Evolutionary conservation across 805 yeast genomes (phyloP), one percentile per base, ranked within the genome.

Genomic region (Torulaspora franciscae): DNA sequence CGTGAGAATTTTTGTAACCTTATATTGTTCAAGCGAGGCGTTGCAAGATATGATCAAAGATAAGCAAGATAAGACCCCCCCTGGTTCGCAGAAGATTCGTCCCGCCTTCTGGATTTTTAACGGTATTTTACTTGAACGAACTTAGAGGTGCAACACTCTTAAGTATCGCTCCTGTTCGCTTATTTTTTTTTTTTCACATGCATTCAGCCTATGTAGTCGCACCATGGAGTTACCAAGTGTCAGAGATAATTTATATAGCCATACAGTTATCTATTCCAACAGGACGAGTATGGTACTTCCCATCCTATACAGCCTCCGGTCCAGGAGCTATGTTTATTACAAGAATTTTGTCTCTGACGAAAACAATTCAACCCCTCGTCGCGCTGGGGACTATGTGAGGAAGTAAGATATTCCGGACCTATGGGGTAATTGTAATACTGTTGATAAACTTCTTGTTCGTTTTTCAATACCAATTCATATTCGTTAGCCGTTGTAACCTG

Each of bases 371-470:
- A 19, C 11, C 30, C 32, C 7, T 34, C 39, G 2, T 41, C 42
- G 14, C 25, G 32, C 14, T 33, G 30, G 14, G 43, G 43, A 17
- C 46, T 42, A 17, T 44, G 46, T n/a, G 44, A 43, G 11, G 37
- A 14, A 11, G 46, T 33, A 24, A 48, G 35, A 28, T 48, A 48
- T 13, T 48, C 51, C 6, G 47, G 42, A 3, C 48, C 48, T 27
- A 48, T 23, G 14, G 51, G 51, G 15, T 44, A 43, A 24, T 43
- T 29, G 28, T 48, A 48, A 19, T 48, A 48, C 13, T 39, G 40
- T 7, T 45, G 48, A 22, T 48, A 48, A 24, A 44, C 32, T 5
- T 34, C 43, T 24, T 40, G 43, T 19, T 48, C 48, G 14, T 48
- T 42, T 8, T 9, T 37, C 6, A 30, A 26, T 10, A 43, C 32